These are phyloP conservation scores for Annulohypoxylon truncatum DNA, from an alignment of 2,329 filamentous ascomycete species.

Conservation along the genomic window DNA sequence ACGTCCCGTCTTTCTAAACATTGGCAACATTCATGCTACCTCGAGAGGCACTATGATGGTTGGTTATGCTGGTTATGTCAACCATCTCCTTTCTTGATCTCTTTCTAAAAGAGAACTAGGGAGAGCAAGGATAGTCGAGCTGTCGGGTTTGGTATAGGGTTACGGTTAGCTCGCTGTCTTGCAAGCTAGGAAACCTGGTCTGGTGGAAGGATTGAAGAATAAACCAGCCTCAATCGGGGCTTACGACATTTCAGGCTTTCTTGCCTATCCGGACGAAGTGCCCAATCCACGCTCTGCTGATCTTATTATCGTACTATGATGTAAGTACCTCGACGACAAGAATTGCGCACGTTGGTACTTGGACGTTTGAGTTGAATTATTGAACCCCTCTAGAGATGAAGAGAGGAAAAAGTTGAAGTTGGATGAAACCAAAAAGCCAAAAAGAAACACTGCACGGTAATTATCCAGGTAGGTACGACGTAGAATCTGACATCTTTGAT, in stretches of 20 bases:
- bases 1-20: background rate
- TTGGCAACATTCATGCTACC: background rate
- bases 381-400: background rate
- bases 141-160: background rate
- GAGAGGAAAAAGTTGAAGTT: background rate
- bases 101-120: background rate
- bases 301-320: constrained; percentile 4
- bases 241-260: background rate
- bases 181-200: constrained; percentile 2
- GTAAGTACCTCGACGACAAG: background rate
- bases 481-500: constrained; percentile 7
- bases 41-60: background rate
- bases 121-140: background rate
- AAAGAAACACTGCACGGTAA: background rate
- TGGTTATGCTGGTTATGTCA: background rate
- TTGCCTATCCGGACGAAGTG: constrained; percentile 5
- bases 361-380: background rate
- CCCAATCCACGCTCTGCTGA: constrained; percentile 17
- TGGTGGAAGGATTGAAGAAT: constrained; percentile 17
- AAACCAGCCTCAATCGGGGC: constrained; percentile 20
- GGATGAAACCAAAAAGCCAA: background rate
- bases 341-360: background rate
- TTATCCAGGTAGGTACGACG: background rate
- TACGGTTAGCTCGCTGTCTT: background rate
- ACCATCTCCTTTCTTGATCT: background rate